A percentile compares a stretch with the other conserved stretches of the same genome.
These are phyloP conservation scores for Neurospora sp. DNA, from an alignment of 495 filamentous ascomycete genomes.

Conservation along the genomic window DNA sequence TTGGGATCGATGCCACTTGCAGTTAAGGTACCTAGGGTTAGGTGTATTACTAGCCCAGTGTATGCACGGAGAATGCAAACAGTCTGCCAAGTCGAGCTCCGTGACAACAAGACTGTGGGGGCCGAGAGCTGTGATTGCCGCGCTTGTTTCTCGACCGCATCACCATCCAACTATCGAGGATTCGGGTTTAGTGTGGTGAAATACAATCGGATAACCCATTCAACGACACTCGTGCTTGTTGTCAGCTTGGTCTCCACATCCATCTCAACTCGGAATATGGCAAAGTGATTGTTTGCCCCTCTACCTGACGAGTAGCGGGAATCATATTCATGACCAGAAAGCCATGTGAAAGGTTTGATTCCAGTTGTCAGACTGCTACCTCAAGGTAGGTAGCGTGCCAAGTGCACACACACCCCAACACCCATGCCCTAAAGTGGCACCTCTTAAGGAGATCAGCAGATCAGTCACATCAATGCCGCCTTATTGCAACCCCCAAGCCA, in stretches of 20 bases:
- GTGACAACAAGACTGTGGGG: background rate
- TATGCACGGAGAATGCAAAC: background rate
- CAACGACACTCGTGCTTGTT: background rate
- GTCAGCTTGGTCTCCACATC: background rate
- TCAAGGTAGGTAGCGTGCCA: background rate
- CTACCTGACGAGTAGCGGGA: background rate
- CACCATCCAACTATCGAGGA: background rate
- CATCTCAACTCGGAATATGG: background rate
- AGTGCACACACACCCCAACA: background rate
- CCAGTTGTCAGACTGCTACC: background rate
- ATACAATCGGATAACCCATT: background rate
- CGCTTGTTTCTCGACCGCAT: background rate
- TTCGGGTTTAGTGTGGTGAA: background rate
- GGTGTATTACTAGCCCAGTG: background rate
- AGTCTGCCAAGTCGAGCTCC: background rate
- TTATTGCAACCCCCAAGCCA: background rate
- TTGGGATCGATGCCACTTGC: background rate
- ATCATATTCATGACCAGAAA: background rate
- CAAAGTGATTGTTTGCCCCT: background rate
- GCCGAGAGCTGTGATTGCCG: background rate
- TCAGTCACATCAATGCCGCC: background rate
- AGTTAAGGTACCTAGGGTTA: background rate
- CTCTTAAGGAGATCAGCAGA: background rate
- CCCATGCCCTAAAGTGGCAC: background rate
- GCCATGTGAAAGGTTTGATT: background rate